phyloP scores from a whole-genome alignment of 1,284 basidiomycete species.

The Anthracocystis walkeri region DNA sequence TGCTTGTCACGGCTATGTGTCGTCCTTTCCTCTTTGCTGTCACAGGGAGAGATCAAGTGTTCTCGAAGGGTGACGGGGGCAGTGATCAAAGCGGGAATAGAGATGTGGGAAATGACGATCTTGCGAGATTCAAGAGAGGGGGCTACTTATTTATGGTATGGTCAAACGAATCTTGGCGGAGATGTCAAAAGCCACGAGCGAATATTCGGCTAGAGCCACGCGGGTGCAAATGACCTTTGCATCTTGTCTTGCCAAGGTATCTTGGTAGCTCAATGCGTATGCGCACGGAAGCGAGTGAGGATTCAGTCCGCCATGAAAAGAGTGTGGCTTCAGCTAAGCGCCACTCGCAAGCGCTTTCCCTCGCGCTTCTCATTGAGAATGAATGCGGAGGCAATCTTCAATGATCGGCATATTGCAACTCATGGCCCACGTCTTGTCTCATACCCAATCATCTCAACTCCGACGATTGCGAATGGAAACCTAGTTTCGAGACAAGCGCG shows the following conservation, averaged over 20 bases:
- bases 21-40: not conserved
- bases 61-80: not conserved
- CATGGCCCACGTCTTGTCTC: not conserved
- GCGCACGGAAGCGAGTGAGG: not conserved
- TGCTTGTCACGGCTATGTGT: not conserved
- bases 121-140: not conserved
- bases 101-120: not conserved
- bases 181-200: not conserved
- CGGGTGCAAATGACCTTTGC: not conserved
- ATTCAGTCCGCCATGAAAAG: not conserved
- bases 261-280: not conserved
- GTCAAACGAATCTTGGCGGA: not conserved
- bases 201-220: conserved; percentile 12
- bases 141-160: conserved; percentile 9
- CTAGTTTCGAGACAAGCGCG: not conserved
- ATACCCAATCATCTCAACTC: not conserved
- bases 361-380: not conserved
- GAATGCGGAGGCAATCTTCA: not conserved
- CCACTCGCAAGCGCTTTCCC: not conserved
- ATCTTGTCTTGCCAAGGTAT: too few relatives aligned
- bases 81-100: not conserved
- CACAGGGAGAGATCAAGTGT: too few relatives aligned
- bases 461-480: not conserved
- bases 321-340: conserved; percentile 6
- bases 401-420: not conserved